Evolutionary conservation across 2,329 filamentous ascomycete genomes (phyloP).

Genomic region (Fusarium verrucosum): DNA sequence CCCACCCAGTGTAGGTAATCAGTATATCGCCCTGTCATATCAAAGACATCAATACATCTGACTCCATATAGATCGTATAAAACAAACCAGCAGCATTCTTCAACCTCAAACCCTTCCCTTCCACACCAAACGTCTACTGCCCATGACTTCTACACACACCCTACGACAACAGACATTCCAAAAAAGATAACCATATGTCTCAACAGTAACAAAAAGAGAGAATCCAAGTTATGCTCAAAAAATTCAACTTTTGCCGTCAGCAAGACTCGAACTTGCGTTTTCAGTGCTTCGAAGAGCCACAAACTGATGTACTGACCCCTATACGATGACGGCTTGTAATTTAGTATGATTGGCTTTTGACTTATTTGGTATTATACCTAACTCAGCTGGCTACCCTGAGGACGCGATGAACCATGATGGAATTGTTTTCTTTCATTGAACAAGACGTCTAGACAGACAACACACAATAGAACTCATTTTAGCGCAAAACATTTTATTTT

Average conservation of each 20-base stretch:
- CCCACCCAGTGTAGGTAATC: background rate
- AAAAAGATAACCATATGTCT: background rate
- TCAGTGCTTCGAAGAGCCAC: conserved; percentile 33
- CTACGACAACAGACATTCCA: background rate
- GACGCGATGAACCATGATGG: background rate
- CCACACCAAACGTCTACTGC: background rate
- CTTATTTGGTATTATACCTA: fast-evolving
- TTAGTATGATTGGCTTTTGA: background rate
- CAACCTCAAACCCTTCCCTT: background rate
- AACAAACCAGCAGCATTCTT: background rate
- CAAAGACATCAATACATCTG: background rate
- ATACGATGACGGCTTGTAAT: conserved; percentile 38
- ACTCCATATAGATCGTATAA: background rate
- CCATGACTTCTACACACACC: no score
- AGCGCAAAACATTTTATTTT: background rate
- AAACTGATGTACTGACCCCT: conserved; percentile 43
- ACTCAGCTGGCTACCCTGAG: background rate
- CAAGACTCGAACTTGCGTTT: conserved; percentile 42
- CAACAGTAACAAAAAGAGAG: background rate
- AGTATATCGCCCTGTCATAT: background rate
- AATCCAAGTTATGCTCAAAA: background rate
- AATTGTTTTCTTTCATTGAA: no score
- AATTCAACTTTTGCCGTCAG: conserved; percentile 24
- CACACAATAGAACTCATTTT: background rate
- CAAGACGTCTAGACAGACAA: no score